phyloP scores from a whole-genome alignment of 805 yeast genomes.

The Yarrowia porcina region DNA sequence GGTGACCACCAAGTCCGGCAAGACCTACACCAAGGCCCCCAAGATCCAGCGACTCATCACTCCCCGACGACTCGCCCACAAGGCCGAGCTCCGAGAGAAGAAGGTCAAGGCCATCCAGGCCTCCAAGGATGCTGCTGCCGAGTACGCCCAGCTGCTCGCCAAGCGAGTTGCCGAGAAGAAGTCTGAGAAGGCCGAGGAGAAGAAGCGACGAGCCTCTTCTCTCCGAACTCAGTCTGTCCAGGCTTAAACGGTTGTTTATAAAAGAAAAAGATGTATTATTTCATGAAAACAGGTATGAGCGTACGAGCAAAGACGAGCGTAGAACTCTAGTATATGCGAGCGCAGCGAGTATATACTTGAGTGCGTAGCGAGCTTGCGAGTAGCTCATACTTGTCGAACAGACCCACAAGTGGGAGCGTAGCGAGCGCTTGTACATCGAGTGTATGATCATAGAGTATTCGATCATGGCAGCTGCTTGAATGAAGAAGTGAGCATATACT shows the following conservation, averaged over 20 bases:
- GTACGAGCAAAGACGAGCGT: too few relatives aligned
- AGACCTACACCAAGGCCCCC: conserved; percentile 99
- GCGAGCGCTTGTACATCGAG: too few relatives aligned
- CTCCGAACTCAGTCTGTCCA: conserved; percentile 47
- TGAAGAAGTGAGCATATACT: too few relatives aligned
- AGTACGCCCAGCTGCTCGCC: conserved; percentile 98
- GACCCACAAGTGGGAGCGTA: too few relatives aligned
- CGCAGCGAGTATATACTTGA: neutral
- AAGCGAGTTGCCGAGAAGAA: conserved; percentile 97
- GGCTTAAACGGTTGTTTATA: conserved; percentile 26
- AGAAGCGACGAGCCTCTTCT: conserved; percentile 99
- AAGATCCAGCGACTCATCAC: conserved; percentile 99
- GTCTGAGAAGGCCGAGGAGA: conserved; percentile 97
- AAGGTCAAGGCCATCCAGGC: conserved; percentile 97
- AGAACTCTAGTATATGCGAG: neutral
- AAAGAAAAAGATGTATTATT: conserved; percentile 23
- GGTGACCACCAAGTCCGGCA: conserved; percentile 88
- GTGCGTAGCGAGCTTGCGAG: too few relatives aligned
- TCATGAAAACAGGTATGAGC: neutral
- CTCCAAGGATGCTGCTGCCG: conserved; percentile 99
- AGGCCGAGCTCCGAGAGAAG: conserved; percentile 91
- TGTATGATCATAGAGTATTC: too few relatives aligned
- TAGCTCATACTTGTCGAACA: too few relatives aligned
- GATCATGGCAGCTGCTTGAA: too few relatives aligned
- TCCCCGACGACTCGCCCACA: conserved; percentile 98